Percentiles rank a stretch among this genome's conserved stretches.
Conservation (phyloP, 192 early-diverging fungal genomes). For the Diversispora epigaea region DNA sequence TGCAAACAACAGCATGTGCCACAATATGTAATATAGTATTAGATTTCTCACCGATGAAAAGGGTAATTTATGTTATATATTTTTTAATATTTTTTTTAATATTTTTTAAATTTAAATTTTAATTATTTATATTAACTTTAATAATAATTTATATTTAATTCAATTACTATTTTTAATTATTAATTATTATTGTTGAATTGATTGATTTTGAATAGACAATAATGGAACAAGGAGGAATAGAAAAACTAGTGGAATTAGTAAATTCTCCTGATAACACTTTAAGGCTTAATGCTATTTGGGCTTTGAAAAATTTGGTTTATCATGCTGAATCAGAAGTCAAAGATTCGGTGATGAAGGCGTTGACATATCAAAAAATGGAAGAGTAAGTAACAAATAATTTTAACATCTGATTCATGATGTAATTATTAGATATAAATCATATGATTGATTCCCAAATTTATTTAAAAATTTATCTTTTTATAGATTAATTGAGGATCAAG, state of each 20-base stretch:
- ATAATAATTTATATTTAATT: constrained; percentile 1
- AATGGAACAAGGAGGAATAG: constrained; percentile 70
- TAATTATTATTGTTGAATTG: neutral
- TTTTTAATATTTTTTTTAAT: neutral
- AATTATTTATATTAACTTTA: too few relatives aligned
- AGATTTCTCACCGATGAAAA: constrained; percentile 81
- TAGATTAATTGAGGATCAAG: constrained; percentile 60
- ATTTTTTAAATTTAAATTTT: too few relatives aligned
- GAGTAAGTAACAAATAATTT: constrained; percentile 14
- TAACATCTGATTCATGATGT: neutral
- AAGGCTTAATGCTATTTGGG: constrained; percentile 76
- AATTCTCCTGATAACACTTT: constrained; percentile 49
- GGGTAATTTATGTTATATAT: constrained; percentile 34
- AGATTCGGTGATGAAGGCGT: constrained; percentile 60
- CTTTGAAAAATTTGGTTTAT: constrained; percentile 77
- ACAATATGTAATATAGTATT: constrained; percentile 83
- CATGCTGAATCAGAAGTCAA: constrained; percentile 69
- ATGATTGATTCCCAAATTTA: neutral
- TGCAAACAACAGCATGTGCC: constrained; percentile 69
- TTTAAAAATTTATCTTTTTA: neutral
- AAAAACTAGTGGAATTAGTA: constrained; percentile 64
- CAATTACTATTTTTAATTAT: neutral
- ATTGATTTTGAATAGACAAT: constrained; percentile 43
- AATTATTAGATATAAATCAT: too few relatives aligned
- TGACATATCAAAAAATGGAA: constrained; percentile 62